Evolutionary conservation across 2,329 filamentous ascomycete genomes (phyloP).

Genomic region (Escovopsis sp.): DNA sequence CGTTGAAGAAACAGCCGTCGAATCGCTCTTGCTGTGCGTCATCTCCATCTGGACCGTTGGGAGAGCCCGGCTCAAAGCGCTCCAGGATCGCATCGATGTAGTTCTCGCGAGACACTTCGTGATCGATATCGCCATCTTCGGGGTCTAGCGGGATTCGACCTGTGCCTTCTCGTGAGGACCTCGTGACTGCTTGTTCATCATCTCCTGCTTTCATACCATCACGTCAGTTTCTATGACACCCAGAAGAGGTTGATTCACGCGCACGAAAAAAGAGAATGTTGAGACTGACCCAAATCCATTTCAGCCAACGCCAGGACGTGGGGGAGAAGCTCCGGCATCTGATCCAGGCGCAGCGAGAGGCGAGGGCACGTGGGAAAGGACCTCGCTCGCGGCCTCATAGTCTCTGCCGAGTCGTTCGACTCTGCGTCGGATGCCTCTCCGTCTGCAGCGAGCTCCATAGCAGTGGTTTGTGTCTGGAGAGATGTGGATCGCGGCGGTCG

Average conservation of each 20-base stretch:
- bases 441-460: neutral
- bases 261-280: too few species aligned
- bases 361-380: conserved; percentile 11
- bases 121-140: too few species aligned
- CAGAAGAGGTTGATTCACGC: neutral
- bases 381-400: conserved; percentile 4
- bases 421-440: conserved; percentile 9
- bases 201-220: neutral
- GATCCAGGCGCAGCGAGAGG: conserved; percentile 18
- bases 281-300: neutral
- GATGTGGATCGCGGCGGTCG: neutral
- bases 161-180: too few species aligned
- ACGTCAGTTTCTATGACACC: too few species aligned
- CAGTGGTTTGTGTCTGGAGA: neutral
- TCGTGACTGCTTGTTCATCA: neutral
- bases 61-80: too few species aligned
- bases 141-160: neutral
- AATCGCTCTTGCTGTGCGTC: too few species aligned
- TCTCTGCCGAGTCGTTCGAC: conserved; percentile 11
- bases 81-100: neutral
- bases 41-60: too few species aligned
- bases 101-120: too few species aligned
- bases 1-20: neutral
- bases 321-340: conserved; percentile 11
- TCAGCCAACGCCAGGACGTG: conserved; percentile 10